Evolutionary conservation across 1,139 yeast species (phyloP), one percentile per base, ranked within the genome.

Genomic region (Zygosaccharomyces sapae): DNA sequence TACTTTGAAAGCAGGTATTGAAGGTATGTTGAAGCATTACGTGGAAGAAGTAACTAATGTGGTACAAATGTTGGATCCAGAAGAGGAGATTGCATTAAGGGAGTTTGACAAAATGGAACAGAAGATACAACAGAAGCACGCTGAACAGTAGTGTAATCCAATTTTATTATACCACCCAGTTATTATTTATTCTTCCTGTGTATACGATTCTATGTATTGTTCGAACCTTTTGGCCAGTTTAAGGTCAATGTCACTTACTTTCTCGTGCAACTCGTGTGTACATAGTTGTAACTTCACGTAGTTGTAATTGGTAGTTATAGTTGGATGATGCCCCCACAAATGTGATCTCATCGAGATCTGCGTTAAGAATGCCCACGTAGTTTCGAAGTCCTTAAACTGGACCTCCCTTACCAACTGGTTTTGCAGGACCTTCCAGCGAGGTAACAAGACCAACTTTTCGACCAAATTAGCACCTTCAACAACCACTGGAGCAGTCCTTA

Each of bases 1-100:
- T 25, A 85, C 94, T 0, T 73, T 85, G 62, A 85, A 84, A 58
- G 81, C 82, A 58, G 94, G 94, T 25, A 85, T 85, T 51, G 92
- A 85, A 63, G 81, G 86, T 44, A 85, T 85, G 94, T 69, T 85
- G 65, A 85, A 80, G 64, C 82, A 82, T 67, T 85, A 85, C 65
- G 84, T 85, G 40, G 94, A 85, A 59, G 94, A 85, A 62, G 90
- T 85, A 8, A 75, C 79, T 52, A 70, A 74, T 20, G 94, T 85
- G 7, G 78, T 77, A 52, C 89, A 83, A 50, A 72, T 81, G 5
- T 58, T 68, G 37, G 78, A 74, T 18, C 71, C 71, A 0, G 74
- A 69, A 38, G 77, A 71, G 47, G 69, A 65, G 36, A 56, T 65
- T 35, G 67, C 69, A 1, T 51, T 63, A 34, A 58, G 60, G 38